Conservation (phyloP, 1,284 basidiomycete species). For the Mrakiaceae sp. region DNA sequence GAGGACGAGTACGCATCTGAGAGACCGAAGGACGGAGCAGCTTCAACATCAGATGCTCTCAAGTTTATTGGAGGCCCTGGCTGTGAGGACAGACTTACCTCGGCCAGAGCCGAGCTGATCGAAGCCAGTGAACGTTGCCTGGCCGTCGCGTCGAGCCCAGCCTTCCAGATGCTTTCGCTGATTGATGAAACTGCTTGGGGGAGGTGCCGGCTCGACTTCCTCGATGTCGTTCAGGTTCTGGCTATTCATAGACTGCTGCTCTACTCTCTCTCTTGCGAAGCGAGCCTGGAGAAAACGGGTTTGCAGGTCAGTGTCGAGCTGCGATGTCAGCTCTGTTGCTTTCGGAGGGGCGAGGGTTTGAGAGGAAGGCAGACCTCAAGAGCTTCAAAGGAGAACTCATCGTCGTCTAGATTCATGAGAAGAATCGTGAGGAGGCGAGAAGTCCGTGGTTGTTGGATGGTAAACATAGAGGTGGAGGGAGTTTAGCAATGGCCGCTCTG, state of each 20-base stretch:
- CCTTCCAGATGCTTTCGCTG: too few relatives aligned
- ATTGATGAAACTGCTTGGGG: background rate
- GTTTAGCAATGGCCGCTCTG: too few relatives aligned
- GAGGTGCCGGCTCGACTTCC: background rate
- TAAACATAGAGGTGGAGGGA: too few relatives aligned
- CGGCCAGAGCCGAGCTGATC: background rate
- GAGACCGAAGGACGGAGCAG: background rate
- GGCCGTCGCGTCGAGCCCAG: background rate
- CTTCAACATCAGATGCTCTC: background rate
- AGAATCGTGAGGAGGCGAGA: background rate
- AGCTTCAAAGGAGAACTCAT: slow-evolving; percentile 5
- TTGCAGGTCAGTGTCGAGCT: background rate
- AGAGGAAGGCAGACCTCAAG: background rate
- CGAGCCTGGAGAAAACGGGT: background rate
- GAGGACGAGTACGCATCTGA: background rate
- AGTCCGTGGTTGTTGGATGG: background rate
- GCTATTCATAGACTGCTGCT: background rate
- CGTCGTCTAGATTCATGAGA: background rate
- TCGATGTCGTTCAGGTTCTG: background rate
- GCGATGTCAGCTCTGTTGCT: background rate
- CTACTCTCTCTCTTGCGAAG: slow-evolving; percentile 7
- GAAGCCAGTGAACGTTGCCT: background rate
- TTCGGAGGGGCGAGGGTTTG: background rate
- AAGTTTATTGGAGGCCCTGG: background rate
- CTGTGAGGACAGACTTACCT: background rate